Evolutionary conservation across 129 eudicot genomes (phyloP), one percentile per base, ranked within the genome.

Genomic region (Centaurea solstitialis): DNA sequence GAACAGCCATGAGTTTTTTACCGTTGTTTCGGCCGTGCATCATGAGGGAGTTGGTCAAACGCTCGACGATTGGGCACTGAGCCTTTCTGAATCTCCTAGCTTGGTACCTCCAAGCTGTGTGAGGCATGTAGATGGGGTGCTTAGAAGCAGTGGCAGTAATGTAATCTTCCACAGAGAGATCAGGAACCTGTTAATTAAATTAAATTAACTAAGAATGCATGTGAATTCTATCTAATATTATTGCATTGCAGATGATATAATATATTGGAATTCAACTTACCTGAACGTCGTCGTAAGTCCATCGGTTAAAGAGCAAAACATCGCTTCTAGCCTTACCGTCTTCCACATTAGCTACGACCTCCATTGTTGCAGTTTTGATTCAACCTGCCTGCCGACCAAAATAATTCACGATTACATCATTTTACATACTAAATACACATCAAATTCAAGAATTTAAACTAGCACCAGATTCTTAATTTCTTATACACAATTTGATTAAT

Each of bases 21-120:
- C n/a, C n/a, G n/a, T n/a, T n/a, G n/a, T n/a, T n/a, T n/a, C n/a
- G n/a, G n/a, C n/a, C n/a, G n/a, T n/a, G n/a, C n/a, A n/a, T n/a
- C n/a, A n/a, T n/a, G n/a, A n/a, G n/a, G n/a, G n/a, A n/a, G n/a
- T n/a, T n/a, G n/a, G n/a, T n/a, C n/a, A n/a, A n/a, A n/a, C n/a
- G n/a, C n/a, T n/a, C n/a, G n/a, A n/a, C n/a, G n/a, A n/a, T n/a
- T n/a, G n/a, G n/a, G n/a, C n/a, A n/a, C n/a, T n/a, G n/a, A n/a
- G n/a, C n/a, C n/a, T n/a, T n/a, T n/a, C n/a, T n/a, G n/a, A n/a
- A n/a, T n/a, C n/a, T n/a, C n/a, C n/a, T n/a, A n/a, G n/a, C n/a
- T 80, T 89, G 94, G 75, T 89, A 92, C 83, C 97, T 89, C 33
- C 89, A 89, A 71, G 94, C 94, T 13, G 97, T 87, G 89, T 89